Evolutionary conservation across 2,329 filamentous ascomycete species (phyloP), one percentile per base, ranked within the genome.

Genomic region (Chaetomium sp.): DNA sequence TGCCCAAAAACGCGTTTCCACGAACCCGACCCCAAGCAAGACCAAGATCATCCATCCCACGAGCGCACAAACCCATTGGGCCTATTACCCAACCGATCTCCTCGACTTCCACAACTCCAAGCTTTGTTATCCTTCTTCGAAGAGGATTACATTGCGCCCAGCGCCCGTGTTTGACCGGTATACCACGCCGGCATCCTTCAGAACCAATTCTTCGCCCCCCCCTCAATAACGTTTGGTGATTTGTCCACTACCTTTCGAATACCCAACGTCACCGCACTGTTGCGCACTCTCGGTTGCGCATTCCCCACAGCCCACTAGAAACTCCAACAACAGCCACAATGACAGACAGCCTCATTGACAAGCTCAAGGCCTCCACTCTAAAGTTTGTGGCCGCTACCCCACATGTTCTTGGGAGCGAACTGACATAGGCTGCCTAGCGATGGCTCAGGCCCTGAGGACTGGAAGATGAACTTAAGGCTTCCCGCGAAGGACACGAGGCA

Each of bases 401-500:
- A 13, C 47, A 7, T 67, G 63, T 67, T 61, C 63, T 70, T 62
- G 66, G 66, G 72, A 67, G 70, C 74, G 42, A 12, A 35, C 77
- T 79, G 72, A 79, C 75, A 68, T 74, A 68, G 75, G 74, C n/a
- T n/a, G n/a, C n/a, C 71, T 72, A 82, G 80, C 75, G 82, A 86
- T 74, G 79, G 77, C 71, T 70, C 79, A 69, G 75, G 79, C 72
- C 76, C 82, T 67, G 85, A 87, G 33, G 87, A 92, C 75, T 94
- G 91, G 91, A 91, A 91, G 79, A 84, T 87, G 74, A 85, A 78
- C 66, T 79, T 94, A 65, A 92, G 90, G 70, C 78, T 90, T 65
- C 91, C 91, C 60, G 78, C 85, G 63, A 91, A 89, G 77, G 91
- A 95, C 76, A 87, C 82, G 72, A 86, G 91, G 79, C 87, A 90